These are phyloP conservation scores for Leptographium flavum DNA, from an alignment of 2,329 filamentous ascomycete species.

Conservation along the genomic window DNA sequence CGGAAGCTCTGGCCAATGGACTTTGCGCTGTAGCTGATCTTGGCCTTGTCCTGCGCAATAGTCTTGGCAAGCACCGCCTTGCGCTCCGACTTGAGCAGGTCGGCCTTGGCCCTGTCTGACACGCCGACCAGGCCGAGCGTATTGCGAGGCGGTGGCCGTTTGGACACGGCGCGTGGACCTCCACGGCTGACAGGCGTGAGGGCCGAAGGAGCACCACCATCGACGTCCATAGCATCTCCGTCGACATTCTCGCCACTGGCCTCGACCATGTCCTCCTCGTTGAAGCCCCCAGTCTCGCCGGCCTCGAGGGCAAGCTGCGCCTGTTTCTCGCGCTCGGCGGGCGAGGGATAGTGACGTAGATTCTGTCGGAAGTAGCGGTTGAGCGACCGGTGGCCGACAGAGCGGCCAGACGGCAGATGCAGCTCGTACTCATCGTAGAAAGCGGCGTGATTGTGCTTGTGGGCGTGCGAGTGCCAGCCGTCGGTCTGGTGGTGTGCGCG, in stretches of 20 bases:
- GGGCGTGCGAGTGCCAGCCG: slow-evolving; percentile 70
- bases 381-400: slow-evolving; percentile 78
- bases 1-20: slow-evolving; percentile 10
- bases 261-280: background rate
- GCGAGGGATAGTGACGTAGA: slow-evolving; percentile 66
- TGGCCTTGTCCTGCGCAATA: slow-evolving; percentile 5
- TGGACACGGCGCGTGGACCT: background rate
- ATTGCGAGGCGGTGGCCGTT: slow-evolving; percentile 7
- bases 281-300: background rate
- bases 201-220: background rate
- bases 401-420: slow-evolving; percentile 78
- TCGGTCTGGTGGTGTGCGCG: slow-evolving; percentile 61
- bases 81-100: slow-evolving; percentile 6
- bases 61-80: slow-evolving; percentile 2
- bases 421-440: slow-evolving; percentile 91
- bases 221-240: background rate
- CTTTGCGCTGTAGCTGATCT: slow-evolving; percentile 8
- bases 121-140: slow-evolving; percentile 7
- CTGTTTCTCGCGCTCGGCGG: slow-evolving; percentile 40
- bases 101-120: slow-evolving; percentile 5
- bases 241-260: slow-evolving; percentile 4
- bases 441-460: slow-evolving; percentile 59
- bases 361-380: slow-evolving; percentile 89
- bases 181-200: background rate
- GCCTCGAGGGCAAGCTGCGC: slow-evolving; percentile 10